Evolutionary conservation across 2,329 filamentous ascomycete genomes (phyloP), one percentile per base, ranked within the genome.

Genomic region (Diplodia mutila): DNA sequence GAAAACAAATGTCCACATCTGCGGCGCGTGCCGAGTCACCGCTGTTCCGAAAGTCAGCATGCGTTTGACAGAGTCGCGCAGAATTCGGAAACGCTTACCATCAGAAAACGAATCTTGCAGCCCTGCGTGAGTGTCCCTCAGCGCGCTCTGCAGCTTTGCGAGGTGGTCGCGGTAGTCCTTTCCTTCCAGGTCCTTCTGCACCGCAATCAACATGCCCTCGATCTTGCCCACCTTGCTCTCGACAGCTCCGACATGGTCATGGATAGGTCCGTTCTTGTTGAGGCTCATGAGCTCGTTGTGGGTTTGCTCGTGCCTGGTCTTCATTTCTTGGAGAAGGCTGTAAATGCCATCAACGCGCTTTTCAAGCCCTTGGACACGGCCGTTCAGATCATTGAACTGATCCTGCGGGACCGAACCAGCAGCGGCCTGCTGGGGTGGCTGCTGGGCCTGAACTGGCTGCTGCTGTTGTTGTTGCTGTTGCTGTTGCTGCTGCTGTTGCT

Each of bases 371-470:
- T 94, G 92, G 21, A 98, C 82, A 37, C 93, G 91, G 81, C 91
- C 91, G 82, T 97, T 91, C 16, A 98, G 85, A 76, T 97, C 94
- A 39, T 86, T 85, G 76, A 97, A 94, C 78, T 97, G 93, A 66
- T 84, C 78, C 23, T 55, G 21, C 4, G 51, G 48, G 9, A 57
- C 18, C 1, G 64, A 52, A 7, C 64, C 64, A 27, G 37, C 64
- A 49, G 52, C 16, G 14, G 52, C 25, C 52, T 48, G 64, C 8
- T 65, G 63, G 18, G 42, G n/a, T 48, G 77, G 72, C 39, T 70
- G 69, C 70, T 75, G 68, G 29, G 29, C 29, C 71, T 76, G 73
- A 16, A 57, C 71, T 71, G 61, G 75, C 48, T 51, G 48, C 9
- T 53, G 61, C 16, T 52, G 51, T 18, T 73, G 70, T 55, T 23